These are phyloP conservation scores for Fusarium lateritium DNA, from an alignment of 2,329 filamentous ascomycete species.

Conservation along the genomic window DNA sequence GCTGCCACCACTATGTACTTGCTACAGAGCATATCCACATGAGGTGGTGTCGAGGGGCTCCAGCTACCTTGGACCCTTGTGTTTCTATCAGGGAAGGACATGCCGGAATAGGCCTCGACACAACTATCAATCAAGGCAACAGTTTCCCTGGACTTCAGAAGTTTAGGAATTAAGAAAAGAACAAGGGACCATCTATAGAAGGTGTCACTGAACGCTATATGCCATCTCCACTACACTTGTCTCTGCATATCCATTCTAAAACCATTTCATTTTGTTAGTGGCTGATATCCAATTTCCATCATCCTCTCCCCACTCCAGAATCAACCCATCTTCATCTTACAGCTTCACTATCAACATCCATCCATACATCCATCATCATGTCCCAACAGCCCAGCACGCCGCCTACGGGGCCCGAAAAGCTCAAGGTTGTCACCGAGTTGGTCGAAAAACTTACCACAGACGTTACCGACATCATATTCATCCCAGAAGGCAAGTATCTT, in stretches of 20 bases:
- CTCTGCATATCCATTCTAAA: slow-evolving; percentile 11
- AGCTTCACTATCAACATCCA: slow-evolving; percentile 16
- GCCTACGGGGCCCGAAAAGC: slow-evolving; percentile 66
- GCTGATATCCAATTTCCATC: slow-evolving; percentile 30
- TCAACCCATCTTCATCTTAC: slow-evolving; percentile 6
- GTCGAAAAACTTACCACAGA: slow-evolving; percentile 75
- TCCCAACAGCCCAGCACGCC: slow-evolving; percentile 48
- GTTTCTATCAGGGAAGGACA: slow-evolving; percentile 3
- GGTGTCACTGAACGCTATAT: neutral
- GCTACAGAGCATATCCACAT: slow-evolving; percentile 3
- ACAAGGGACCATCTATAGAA: neutral
- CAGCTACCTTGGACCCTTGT: slow-evolving; percentile 8
- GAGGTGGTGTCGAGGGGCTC: neutral
- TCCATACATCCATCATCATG: slow-evolving; percentile 39
- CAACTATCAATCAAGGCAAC: neutral
- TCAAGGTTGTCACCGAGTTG: slow-evolving; percentile 76
- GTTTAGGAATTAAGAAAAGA: neutral
- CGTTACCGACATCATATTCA: slow-evolving; percentile 70
- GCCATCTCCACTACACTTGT: neutral
- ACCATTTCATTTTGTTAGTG: slow-evolving; percentile 29
- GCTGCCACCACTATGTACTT: slow-evolving; percentile 6
- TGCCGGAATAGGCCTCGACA: slow-evolving; percentile 1
- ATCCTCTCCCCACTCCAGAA: slow-evolving; percentile 25
- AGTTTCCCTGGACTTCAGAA: neutral
- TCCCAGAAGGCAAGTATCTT: slow-evolving; percentile 66